These are phyloP conservation scores for Penicillium longicatenatum DNA, from an alignment of 495 filamentous ascomycete genomes.

Conservation along the genomic window DNA sequence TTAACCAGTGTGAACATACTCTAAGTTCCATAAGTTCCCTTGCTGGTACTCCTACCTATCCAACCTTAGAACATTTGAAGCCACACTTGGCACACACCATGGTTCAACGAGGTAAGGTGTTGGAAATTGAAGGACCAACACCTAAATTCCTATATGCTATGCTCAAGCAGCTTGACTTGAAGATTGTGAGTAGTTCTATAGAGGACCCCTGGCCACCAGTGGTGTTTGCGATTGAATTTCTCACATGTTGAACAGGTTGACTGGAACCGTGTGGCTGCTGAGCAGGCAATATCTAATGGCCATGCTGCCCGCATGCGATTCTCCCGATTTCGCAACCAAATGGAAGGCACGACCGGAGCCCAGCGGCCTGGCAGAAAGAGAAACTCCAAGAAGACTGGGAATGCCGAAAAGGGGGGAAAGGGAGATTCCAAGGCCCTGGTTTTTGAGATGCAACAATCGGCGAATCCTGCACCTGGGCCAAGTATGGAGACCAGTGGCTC, in stretches of 20 bases:
- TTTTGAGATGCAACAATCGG: background rate
- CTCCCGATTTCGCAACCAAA: slow-evolving; percentile 65
- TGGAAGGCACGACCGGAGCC: slow-evolving; percentile 46
- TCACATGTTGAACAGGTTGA: slow-evolving; percentile 58
- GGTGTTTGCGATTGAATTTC: background rate
- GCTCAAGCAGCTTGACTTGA: slow-evolving; percentile 72
- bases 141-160: slow-evolving; percentile 72
- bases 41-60: background rate
- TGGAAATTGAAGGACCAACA: slow-evolving; percentile 50
- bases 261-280: slow-evolving; percentile 67
- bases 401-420: slow-evolving; percentile 3
- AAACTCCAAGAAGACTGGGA: slow-evolving; percentile 15
- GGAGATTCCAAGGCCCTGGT: slow-evolving; percentile 1
- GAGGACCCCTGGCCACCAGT: background rate
- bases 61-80: background rate
- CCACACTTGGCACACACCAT: slow-evolving; percentile 12
- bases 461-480: background rate
- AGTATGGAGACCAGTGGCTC: background rate
- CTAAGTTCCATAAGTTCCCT: background rate
- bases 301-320: slow-evolving; percentile 83
- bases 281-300: slow-evolving; percentile 70
- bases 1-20: background rate
- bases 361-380: slow-evolving; percentile 17
- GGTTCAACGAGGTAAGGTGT: slow-evolving; percentile 43
- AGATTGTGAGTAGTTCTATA: slow-evolving; percentile 54